phyloP scores from a whole-genome alignment of 2,329 filamentous ascomycete species.

The Hypocreales sp. region DNA sequence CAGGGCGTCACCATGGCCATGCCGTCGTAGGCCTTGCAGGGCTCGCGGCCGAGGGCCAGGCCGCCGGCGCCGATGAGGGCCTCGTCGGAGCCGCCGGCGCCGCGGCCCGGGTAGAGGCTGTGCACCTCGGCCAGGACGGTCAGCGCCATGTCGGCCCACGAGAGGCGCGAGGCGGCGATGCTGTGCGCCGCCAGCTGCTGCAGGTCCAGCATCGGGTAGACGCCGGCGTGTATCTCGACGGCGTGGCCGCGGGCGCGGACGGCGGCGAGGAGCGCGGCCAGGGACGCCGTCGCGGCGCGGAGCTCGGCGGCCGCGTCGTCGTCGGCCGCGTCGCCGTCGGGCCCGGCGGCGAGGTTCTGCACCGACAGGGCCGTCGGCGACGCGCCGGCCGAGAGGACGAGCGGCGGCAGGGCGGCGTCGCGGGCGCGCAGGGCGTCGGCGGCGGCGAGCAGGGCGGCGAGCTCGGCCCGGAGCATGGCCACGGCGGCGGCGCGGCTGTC shows the following conservation, averaged over 20 bases:
- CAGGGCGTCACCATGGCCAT: slow-evolving; percentile 57
- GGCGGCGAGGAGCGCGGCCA: slow-evolving; percentile 7
- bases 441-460: slow-evolving; percentile 11
- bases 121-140: slow-evolving; percentile 58
- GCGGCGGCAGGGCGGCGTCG: slow-evolving; percentile 7
- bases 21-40: slow-evolving; percentile 54
- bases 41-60: slow-evolving; percentile 58
- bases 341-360: slow-evolving; percentile 9
- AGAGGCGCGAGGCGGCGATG: slow-evolving; percentile 23
- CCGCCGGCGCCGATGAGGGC: slow-evolving; percentile 54
- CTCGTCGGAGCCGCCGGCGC: slow-evolving; percentile 33
- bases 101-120: slow-evolving; percentile 48
- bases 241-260: slow-evolving; percentile 22
- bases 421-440: slow-evolving; percentile 7
- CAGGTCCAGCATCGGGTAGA: slow-evolving; percentile 62
- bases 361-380: slow-evolving; percentile 47
- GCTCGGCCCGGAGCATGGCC: slow-evolving; percentile 14
- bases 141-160: slow-evolving; percentile 44
- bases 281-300: slow-evolving; percentile 5
- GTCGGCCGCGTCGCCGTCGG: slow-evolving; percentile 2
- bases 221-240: slow-evolving; percentile 61
- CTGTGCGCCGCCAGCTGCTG: slow-evolving; percentile 66
- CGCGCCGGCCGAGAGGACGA: slow-evolving; percentile 52
- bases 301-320: slow-evolving; percentile 6
- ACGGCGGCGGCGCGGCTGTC: slow-evolving; percentile 15